Conservation (phyloP, 345 rosid species). For the Pugionium dolabratum region DNA sequence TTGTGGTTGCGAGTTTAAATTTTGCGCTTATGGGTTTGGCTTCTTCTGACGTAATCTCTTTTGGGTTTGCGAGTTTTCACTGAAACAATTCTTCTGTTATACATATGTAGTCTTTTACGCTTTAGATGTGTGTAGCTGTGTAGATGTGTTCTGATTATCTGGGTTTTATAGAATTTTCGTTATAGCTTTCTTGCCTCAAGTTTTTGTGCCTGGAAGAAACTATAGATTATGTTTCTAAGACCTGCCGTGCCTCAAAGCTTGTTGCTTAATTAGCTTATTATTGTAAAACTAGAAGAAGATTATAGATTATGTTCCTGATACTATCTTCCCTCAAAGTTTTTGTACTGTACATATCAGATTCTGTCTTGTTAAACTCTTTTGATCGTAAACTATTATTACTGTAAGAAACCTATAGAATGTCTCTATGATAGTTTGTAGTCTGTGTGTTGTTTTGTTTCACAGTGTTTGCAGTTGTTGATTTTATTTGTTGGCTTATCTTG, state of each 20-base stretch:
- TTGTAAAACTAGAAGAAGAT: too few species aligned
- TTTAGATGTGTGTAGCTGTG: not conserved
- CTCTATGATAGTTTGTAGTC: not conserved
- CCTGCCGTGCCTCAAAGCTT: too few species aligned
- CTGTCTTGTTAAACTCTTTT: not conserved
- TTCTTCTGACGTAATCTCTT: constrained; percentile 13
- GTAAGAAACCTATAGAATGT: not conserved
- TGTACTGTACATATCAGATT: not conserved
- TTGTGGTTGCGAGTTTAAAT: not conserved
- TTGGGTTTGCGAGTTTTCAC: constrained; percentile 3
- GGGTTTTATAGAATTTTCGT: not conserved
- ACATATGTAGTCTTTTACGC: not conserved
- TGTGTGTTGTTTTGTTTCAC: not conserved
- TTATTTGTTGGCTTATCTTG: not conserved
- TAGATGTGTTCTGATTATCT: not conserved
- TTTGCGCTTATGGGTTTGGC: constrained; percentile 1
- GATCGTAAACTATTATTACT: not conserved
- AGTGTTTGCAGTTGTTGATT: not conserved
- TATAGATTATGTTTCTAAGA: too few species aligned
- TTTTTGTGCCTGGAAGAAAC: not conserved
- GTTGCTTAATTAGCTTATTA: too few species aligned
- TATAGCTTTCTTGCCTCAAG: not conserved
- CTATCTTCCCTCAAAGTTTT: too few species aligned
- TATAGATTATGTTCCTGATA: too few species aligned
- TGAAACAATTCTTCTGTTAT: not conserved